Conservation (phyloP, 176 grass and related monocot genomes). For the Panicum miliaceum region DNA sequence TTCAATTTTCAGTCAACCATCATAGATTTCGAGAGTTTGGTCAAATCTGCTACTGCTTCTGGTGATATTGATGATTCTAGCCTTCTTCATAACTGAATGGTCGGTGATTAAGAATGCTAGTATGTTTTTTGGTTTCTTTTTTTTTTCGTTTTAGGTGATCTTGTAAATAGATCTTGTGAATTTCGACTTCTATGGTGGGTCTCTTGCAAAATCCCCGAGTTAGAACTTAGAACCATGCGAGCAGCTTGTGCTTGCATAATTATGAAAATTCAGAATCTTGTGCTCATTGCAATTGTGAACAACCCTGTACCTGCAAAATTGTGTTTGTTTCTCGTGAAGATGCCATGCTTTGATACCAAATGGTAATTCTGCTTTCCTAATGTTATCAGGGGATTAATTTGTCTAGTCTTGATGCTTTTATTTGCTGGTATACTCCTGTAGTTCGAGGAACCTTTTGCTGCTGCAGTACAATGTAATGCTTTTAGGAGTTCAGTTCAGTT, state of each 20-base stretch:
- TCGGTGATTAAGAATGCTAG: constrained; percentile 17
- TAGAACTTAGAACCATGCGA: not conserved
- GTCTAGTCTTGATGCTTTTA: not conserved
- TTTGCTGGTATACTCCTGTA: not conserved
- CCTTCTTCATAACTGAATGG: constrained; percentile 32
- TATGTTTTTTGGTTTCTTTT: constrained; percentile 24
- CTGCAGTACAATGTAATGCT: not conserved
- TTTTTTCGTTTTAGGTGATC: constrained; percentile 22
- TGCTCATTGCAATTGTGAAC: not conserved
- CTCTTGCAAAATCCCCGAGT: constrained; percentile 9
- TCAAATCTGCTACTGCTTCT: constrained; percentile 48
- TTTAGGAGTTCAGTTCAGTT: not conserved
- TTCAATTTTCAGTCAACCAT: constrained; percentile 70
- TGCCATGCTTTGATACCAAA: not conserved
- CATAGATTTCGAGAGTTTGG: constrained; percentile 72
- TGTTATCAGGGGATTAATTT: not conserved
- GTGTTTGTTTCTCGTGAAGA: constrained; percentile 24
- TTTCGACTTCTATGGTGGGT: not conserved
- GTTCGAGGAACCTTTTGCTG: not conserved
- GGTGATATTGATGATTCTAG: constrained; percentile 31
- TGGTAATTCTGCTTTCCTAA: not conserved
- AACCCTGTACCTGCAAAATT: not conserved
- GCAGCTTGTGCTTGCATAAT: not conserved
- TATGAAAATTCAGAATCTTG: constrained; percentile 11
- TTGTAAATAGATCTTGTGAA: constrained; percentile 49